Evolutionary conservation across 331 rosid genomes (phyloP).

Genomic region (Telfairia occidentalis): DNA sequence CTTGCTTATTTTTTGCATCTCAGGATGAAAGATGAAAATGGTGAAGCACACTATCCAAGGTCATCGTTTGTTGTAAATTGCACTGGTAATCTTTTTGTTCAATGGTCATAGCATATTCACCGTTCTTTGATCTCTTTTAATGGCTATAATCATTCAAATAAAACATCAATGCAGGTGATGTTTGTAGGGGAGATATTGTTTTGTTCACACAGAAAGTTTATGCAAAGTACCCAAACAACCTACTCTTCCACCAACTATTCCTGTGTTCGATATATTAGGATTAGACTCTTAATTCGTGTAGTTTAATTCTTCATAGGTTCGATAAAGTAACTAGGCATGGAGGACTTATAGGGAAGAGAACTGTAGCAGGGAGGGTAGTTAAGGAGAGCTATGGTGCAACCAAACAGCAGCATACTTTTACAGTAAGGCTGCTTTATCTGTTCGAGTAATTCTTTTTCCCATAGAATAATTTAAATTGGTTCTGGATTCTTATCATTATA

Average conservation of each 20-base stretch:
- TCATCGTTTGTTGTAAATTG: constrained; percentile 54
- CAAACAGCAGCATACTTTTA: constrained; percentile 76
- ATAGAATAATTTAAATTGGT: not conserved
- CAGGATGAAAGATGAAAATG: constrained; percentile 49
- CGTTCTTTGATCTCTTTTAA: constrained; percentile 12
- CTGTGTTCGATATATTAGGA: constrained; percentile 16
- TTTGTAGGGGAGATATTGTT: constrained; percentile 70
- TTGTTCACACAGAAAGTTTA: constrained; percentile 63
- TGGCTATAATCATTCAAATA: not conserved
- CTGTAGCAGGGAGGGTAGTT: constrained; percentile 62
- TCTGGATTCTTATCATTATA: not conserved
- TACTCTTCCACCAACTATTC: not conserved
- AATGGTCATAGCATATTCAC: constrained; percentile 8
- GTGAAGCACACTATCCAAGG: constrained; percentile 48
- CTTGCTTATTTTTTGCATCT: not conserved
- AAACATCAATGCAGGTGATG: constrained; percentile 51
- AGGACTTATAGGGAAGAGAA: constrained; percentile 44
- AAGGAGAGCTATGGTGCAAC: constrained; percentile 76
- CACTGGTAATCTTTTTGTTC: constrained; percentile 33
- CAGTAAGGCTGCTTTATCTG: constrained; percentile 37
- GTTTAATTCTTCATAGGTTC: constrained; percentile 36
- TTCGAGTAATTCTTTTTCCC: not conserved
- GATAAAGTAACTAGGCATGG: constrained; percentile 50
- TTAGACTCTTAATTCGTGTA: not conserved
- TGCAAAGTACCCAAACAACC: constrained; percentile 31